phyloP scores from a whole-genome alignment of 352 stramenopile species.

The Globisporangium acanthophoron region DNA sequence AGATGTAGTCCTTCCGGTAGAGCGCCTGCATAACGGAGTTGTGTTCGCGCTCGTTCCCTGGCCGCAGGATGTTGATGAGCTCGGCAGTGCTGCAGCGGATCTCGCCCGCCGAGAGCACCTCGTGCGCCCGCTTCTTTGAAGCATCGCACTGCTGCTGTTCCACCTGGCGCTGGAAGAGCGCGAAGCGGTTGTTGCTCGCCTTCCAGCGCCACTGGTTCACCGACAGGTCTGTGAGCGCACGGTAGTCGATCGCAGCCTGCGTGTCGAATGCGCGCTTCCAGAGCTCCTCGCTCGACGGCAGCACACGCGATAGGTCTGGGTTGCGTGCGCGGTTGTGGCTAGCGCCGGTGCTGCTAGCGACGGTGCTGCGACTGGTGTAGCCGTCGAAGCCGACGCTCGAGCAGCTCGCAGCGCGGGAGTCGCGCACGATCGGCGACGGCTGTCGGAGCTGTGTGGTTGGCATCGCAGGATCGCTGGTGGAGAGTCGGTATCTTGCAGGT shows the following conservation, averaged over 20 bases:
- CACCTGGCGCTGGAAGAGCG: slow-evolving; percentile 12
- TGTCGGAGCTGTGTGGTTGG: slow-evolving; percentile 1
- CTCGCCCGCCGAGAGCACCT: slow-evolving; percentile 8
- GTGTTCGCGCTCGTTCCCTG: slow-evolving; percentile 4
- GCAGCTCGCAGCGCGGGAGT: neutral
- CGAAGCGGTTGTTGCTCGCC: slow-evolving; percentile 14
- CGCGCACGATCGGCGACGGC: neutral
- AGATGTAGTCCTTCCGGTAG: slow-evolving; percentile 25
- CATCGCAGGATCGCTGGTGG: neutral
- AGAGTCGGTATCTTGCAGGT: neutral
- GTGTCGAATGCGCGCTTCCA: slow-evolving; percentile 9
- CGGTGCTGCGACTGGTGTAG: neutral
- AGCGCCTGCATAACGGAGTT: slow-evolving; percentile 11
- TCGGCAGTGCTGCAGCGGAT: slow-evolving; percentile 8
- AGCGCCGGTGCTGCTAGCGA: neutral
- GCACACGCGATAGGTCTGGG: slow-evolving; percentile 8
- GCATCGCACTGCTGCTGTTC: neutral
- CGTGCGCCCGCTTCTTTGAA: neutral
- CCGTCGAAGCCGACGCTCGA: neutral
- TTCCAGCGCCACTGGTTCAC: slow-evolving; percentile 17
- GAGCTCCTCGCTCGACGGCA: slow-evolving; percentile 8
- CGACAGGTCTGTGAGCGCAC: slow-evolving; percentile 5
- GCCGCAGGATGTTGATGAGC: slow-evolving; percentile 9
- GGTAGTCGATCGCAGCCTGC: slow-evolving; percentile 10
- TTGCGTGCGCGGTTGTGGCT: neutral